A percentile compares a stretch with the other conserved stretches of the same genome.
These are phyloP conservation scores for Rubroboletus pulcherrimus DNA, from an alignment of 768 basidiomycete species.

Conservation along the genomic window DNA sequence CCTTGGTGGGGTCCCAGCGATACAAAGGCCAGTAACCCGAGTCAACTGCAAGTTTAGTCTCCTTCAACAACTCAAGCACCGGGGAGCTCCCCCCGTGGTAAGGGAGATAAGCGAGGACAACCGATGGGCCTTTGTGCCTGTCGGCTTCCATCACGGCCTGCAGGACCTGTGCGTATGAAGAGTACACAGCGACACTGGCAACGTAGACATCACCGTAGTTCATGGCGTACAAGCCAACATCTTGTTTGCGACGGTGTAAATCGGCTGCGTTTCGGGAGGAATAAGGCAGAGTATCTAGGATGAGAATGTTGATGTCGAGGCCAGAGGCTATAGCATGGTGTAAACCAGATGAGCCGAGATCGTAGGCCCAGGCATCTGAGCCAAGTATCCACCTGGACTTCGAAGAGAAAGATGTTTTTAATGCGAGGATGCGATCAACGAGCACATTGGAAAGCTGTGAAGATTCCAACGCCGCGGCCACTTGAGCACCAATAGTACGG, in stretches of 20 bases:
- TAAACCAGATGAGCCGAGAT: slow-evolving; percentile 91
- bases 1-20: slow-evolving; percentile 92
- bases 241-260: slow-evolving; percentile 82
- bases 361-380: slow-evolving; percentile 97
- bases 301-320: slow-evolving; percentile 90
- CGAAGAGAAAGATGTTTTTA: slow-evolving; percentile 60
- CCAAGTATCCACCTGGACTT: slow-evolving; percentile 95
- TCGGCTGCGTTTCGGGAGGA: slow-evolving; percentile 67
- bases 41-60: slow-evolving; percentile 95
- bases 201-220: slow-evolving; percentile 97
- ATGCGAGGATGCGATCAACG: slow-evolving; percentile 54
- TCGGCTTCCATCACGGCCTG: slow-evolving; percentile 92
- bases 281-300: slow-evolving; percentile 91
- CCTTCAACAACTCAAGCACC: slow-evolving; percentile 90
- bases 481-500: slow-evolving; percentile 51
- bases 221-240: slow-evolving; percentile 97
- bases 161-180: slow-evolving; percentile 91
- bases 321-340: slow-evolving; percentile 92
- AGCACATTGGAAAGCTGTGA: slow-evolving; percentile 37
- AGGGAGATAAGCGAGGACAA: slow-evolving; percentile 93
- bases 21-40: slow-evolving; percentile 98
- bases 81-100: slow-evolving; percentile 72
- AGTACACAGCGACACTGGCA: slow-evolving; percentile 92
- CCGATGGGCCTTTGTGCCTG: slow-evolving; percentile 80
- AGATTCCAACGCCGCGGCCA: slow-evolving; percentile 49